phyloP scores from a whole-genome alignment of 1,284 basidiomycete species.

The Leccinum pachyderme region DNA sequence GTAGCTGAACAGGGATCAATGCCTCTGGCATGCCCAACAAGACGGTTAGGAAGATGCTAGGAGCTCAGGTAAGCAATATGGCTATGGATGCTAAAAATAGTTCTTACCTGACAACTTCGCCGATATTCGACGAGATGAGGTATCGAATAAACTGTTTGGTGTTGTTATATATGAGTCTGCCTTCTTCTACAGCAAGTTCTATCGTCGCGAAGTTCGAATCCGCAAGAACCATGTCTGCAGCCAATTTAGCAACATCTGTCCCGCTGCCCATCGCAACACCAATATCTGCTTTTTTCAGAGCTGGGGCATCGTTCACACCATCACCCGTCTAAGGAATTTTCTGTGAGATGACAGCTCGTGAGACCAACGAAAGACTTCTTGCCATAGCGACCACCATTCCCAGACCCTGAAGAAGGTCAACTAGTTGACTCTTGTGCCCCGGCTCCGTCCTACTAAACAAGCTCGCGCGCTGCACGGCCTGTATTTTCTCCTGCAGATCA shows the following conservation, averaged over 20 bases:
- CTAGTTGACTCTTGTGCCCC: constrained; percentile 91
- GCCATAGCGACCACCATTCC: constrained; percentile 98
- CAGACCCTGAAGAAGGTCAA: constrained; percentile 91
- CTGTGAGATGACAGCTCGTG: constrained; percentile 7
- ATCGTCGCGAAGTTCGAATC: constrained; percentile 92
- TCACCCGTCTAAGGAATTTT: constrained; percentile 70
- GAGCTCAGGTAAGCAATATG: constrained; percentile 9
- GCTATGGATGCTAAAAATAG: background rate
- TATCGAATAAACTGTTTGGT: constrained; percentile 98
- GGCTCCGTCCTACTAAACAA: constrained; percentile 95
- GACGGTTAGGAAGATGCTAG: constrained; percentile 93
- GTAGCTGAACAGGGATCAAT: constrained; percentile 93
- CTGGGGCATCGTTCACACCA: constrained; percentile 96
- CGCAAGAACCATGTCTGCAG: constrained; percentile 94
- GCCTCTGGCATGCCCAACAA: constrained; percentile 98
- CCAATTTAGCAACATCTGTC: constrained; percentile 97
- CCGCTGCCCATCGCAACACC: constrained; percentile 99
- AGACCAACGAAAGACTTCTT: constrained; percentile 26
- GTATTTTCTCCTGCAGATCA: constrained; percentile 75
- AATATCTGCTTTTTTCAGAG: constrained; percentile 96
- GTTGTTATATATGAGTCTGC: constrained; percentile 97
- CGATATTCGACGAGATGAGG: constrained; percentile 96
- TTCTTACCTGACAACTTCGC: constrained; percentile 85
- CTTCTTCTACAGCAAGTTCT: constrained; percentile 94
- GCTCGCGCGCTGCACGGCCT: constrained; percentile 82